These are phyloP conservation scores for Astragalus glycyphyllos DNA, from an alignment of 306 rosid genomes.

Conservation along the genomic window DNA sequence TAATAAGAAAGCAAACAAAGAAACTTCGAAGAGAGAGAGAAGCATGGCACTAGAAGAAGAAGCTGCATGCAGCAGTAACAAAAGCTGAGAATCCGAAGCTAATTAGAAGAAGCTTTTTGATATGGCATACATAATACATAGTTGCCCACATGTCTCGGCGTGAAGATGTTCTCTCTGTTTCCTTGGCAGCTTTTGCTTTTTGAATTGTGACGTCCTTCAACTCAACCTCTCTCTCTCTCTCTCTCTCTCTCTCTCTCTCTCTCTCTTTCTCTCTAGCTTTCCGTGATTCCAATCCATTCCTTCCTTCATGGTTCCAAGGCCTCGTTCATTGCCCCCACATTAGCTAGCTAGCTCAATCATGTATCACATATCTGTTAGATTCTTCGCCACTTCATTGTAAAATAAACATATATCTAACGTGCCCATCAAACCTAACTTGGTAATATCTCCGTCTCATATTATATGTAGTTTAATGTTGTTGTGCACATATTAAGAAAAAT, in stretches of 20 bases:
- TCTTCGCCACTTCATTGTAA: slow-evolving; percentile 11
- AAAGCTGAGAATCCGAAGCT: too few relatives aligned
- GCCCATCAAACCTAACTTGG: too few relatives aligned
- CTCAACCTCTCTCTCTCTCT: slow-evolving; percentile 37
- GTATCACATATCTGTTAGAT: slow-evolving; percentile 43
- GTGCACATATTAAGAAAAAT: too few relatives aligned
- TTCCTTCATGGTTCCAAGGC: slow-evolving; percentile 48
- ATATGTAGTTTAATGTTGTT: too few relatives aligned
- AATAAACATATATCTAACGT: too few relatives aligned
- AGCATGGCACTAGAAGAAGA: slow-evolving; percentile 10
- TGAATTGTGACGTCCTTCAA: slow-evolving; percentile 48
- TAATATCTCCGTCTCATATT: too few relatives aligned
- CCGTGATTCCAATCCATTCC: slow-evolving; percentile 53
- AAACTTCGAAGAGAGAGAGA: slow-evolving; percentile 18
- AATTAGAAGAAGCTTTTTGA: slow-evolving; percentile 35
- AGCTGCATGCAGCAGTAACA: background rate
- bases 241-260: slow-evolving; percentile 31
- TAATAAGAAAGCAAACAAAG: background rate
- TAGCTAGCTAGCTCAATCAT: slow-evolving; percentile 64
- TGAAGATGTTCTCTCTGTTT: slow-evolving; percentile 76
- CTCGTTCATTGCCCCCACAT: slow-evolving; percentile 59
- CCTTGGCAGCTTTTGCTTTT: slow-evolving; percentile 78
- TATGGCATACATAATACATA: too few relatives aligned
- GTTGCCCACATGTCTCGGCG: slow-evolving; percentile 74
- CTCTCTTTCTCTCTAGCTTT: slow-evolving; percentile 40